phyloP scores from a whole-genome alignment of 2,329 filamentous ascomycete genomes.

The Microdochium bolleyi region DNA sequence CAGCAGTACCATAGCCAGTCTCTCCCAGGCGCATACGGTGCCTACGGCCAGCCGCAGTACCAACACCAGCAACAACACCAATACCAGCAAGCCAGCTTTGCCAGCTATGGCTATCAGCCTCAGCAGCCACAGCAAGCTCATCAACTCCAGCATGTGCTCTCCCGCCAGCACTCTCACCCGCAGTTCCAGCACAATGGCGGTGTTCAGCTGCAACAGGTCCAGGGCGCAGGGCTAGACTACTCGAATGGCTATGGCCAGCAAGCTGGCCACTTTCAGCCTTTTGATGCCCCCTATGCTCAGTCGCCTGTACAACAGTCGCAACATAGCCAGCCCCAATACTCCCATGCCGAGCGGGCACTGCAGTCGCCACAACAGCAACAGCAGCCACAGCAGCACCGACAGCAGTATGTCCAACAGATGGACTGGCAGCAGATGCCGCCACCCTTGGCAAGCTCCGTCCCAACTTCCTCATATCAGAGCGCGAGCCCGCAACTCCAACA shows the following conservation, averaged over 20 bases:
- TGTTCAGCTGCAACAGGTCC: background rate
- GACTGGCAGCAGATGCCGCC: conserved; percentile 17
- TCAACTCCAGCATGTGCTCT: conserved; percentile 10
- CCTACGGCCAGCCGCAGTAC: conserved; percentile 10
- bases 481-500: conserved; percentile 40
- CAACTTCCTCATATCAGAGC: conserved; percentile 32
- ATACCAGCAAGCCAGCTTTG: conserved; percentile 14
- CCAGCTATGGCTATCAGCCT: conserved; percentile 3
- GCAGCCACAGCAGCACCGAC: conserved; percentile 20
- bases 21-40: conserved; percentile 8
- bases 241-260: background rate
- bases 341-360: conserved; percentile 23
- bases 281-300: conserved; percentile 20
- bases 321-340: conserved; percentile 13
- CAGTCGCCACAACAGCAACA: conserved; percentile 24
- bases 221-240: background rate
- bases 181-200: conserved; percentile 1
- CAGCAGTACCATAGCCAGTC: conserved; percentile 12
- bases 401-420: conserved; percentile 19
- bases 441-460: conserved; percentile 12
- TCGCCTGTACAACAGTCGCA: conserved; percentile 12
- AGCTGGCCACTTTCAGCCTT: conserved; percentile 14
- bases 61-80: conserved; percentile 7
- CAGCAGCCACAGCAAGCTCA: conserved; percentile 7
- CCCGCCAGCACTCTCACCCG: conserved; percentile 9